Percentiles rank a stretch among this genome's conserved stretches.
phyloP scores from a whole-genome alignment of 2,329 filamentous ascomycete species.

The Lomentospora prolificans region DNA sequence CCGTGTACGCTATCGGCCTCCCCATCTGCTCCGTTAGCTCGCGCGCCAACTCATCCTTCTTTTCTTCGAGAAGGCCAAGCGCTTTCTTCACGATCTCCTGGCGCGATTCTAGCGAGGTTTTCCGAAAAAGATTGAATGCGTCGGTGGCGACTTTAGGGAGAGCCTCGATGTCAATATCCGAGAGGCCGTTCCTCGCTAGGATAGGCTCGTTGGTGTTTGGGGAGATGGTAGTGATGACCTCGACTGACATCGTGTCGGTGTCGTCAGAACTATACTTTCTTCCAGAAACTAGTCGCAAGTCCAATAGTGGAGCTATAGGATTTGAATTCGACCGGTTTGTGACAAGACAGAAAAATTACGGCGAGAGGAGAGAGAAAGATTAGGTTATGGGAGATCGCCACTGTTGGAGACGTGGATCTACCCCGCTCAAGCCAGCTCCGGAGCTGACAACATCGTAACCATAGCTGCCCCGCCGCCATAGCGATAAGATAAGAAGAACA shows the following conservation, averaged over 20 bases:
- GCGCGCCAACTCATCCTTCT: slow-evolving; percentile 69
- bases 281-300: too few relatives aligned
- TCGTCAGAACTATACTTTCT: neutral
- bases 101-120: slow-evolving; percentile 64
- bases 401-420: neutral
- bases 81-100: slow-evolving; percentile 76
- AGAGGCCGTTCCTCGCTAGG: slow-evolving; percentile 66
- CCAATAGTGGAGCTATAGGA: too few relatives aligned
- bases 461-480: too few relatives aligned
- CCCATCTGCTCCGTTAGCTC: slow-evolving; percentile 95
- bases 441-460: too few relatives aligned
- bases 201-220: slow-evolving; percentile 81
- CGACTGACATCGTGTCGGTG: slow-evolving; percentile 47
- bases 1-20: slow-evolving; percentile 77
- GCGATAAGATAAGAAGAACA: neutral
- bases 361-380: neutral
- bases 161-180: slow-evolving; percentile 56
- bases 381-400: neutral
- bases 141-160: slow-evolving; percentile 63
- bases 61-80: slow-evolving; percentile 57
- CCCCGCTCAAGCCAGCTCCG: neutral
- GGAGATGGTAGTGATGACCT: slow-evolving; percentile 70
- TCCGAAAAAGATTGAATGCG: slow-evolving; percentile 68
- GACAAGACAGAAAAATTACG: neutral
- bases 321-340: too few relatives aligned